Base-by-base conservation (phyloP, 2,329 filamentous ascomycete species). In the Arachnomyces sp. region DNA sequence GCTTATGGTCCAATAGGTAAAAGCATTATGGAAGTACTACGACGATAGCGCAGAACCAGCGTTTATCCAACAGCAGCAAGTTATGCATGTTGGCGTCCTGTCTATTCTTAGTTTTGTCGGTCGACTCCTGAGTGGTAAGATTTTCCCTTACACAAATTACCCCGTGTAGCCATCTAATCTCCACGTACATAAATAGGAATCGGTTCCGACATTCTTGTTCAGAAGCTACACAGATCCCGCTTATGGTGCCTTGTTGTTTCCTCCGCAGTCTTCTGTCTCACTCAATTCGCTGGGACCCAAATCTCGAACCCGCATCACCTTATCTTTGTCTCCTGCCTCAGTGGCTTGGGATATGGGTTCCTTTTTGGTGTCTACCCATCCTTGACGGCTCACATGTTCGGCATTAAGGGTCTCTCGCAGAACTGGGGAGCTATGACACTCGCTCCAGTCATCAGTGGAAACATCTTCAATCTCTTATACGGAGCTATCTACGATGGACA, bases 371-470 rank as follows among this genome's bases (percentile, higher is more conserved):
- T 94, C 14, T 94, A 85, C 61, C 92, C 92, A 0, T 89, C 88
- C 9, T 79, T 96, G 13, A 77, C 85, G 7, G 87, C 89, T 5
- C 89, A 96, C 58, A 82, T 83, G 0, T 98, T 98, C 59, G 92
- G 92, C 6, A 83, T 95, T 17, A 76, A 82, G 45, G 90, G 89
- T 1, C 71, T 98, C 34, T 88, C 83, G 40, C 86, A 94, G 57
- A 98, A 96, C 56, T 98, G 92, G 90, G 92, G 92, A 11, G 82
- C 84, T 52, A 93, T 98, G 80, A 95, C 87, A 0, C 70, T 95
- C 35, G 82, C 86, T 2, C 89, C 90, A 0, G 86, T 94, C 2
- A 64, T 94, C 18, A 88, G 82, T 7, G 89, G 87, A 36, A 94
- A 96, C 53, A 62, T 94, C 15, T 96, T 94, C 72, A 98, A 96